Percentiles rank a stretch among this genome's conserved stretches.
These are phyloP conservation scores for Cladosporium austrohemisphaericum DNA, from an alignment of 2,329 filamentous ascomycete genomes.

Conservation along the genomic window DNA sequence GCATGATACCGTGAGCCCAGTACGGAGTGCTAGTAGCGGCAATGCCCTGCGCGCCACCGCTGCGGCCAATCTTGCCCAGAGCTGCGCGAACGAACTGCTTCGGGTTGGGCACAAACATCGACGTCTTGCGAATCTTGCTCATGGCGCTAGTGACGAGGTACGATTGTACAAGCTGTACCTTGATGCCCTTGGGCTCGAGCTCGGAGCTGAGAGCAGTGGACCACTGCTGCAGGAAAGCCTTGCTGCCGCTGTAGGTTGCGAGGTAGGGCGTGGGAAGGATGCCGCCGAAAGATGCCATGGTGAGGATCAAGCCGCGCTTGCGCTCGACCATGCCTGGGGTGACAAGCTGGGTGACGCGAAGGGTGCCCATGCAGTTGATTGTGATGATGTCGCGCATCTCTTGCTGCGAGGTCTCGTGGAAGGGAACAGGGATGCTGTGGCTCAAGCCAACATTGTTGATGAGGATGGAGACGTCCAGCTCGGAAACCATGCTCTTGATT, in stretches of 20 bases:
- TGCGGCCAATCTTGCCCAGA: slow-evolving; percentile 73
- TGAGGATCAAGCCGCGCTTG: slow-evolving; percentile 83
- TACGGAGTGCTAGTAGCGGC: slow-evolving; percentile 85
- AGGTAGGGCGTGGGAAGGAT: slow-evolving; percentile 87
- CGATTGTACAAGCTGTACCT: slow-evolving; percentile 86
- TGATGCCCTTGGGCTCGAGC: slow-evolving; percentile 73
- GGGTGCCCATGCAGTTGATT: slow-evolving; percentile 89
- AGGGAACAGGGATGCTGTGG: slow-evolving; percentile 88
- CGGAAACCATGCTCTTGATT: slow-evolving; percentile 64
- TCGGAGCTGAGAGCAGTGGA: slow-evolving; percentile 81
- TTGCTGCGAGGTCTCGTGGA: slow-evolving; percentile 70
- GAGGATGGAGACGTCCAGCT: slow-evolving; percentile 71
- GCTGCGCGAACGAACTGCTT: slow-evolving; percentile 76
- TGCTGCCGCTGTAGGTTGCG: slow-evolving; percentile 95
- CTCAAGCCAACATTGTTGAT: slow-evolving; percentile 97
- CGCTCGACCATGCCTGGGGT: slow-evolving; percentile 80
- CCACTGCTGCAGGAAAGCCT: slow-evolving; percentile 97
- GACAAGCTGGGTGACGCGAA: slow-evolving; percentile 81
- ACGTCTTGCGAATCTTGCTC: slow-evolving; percentile 87
- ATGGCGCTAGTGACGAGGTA: slow-evolving; percentile 95
- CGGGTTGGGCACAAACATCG: slow-evolving; percentile 73
- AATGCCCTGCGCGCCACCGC: slow-evolving; percentile 72
- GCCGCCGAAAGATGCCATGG: slow-evolving; percentile 95
- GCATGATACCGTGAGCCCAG: slow-evolving; percentile 87
- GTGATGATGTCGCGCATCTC: slow-evolving; percentile 89